These are phyloP conservation scores for Lablab purpureus DNA, from an alignment of 306 rosid species.

Conservation along the genomic window DNA sequence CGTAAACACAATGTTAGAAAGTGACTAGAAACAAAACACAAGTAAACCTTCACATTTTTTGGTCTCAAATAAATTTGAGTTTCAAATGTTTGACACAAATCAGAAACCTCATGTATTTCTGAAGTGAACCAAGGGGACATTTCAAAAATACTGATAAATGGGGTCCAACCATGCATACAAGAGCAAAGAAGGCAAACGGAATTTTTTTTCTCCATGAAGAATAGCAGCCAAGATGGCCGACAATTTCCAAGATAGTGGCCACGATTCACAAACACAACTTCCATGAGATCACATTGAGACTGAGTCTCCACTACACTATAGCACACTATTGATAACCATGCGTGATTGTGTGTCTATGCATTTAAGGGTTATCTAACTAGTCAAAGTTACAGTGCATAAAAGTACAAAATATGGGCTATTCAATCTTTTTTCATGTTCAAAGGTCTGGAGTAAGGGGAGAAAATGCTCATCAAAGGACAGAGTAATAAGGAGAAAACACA, in stretches of 20 bases:
- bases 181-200: not conserved
- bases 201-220: not conserved
- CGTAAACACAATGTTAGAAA: not conserved
- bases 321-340: conserved; percentile 1
- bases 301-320: not conserved
- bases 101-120: not conserved
- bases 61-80: not conserved
- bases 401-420: not conserved
- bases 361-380: not conserved
- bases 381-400: conserved; percentile 13
- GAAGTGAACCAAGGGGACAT: not conserved
- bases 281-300: not conserved
- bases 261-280: not conserved
- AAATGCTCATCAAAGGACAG: not conserved
- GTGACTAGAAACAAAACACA: not conserved
- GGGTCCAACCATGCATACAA: not conserved
- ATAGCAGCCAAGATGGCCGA: not conserved
- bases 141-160: not conserved
- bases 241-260: not conserved
- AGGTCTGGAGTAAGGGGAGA: not conserved
- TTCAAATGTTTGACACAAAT: not conserved
- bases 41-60: not conserved
- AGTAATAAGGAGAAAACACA: not conserved
- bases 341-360: conserved; percentile 14
- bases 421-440: not conserved